Evolutionary conservation across 1,139 yeast species (phyloP).

Genomic region (Debaryomyces nepalensis): DNA sequence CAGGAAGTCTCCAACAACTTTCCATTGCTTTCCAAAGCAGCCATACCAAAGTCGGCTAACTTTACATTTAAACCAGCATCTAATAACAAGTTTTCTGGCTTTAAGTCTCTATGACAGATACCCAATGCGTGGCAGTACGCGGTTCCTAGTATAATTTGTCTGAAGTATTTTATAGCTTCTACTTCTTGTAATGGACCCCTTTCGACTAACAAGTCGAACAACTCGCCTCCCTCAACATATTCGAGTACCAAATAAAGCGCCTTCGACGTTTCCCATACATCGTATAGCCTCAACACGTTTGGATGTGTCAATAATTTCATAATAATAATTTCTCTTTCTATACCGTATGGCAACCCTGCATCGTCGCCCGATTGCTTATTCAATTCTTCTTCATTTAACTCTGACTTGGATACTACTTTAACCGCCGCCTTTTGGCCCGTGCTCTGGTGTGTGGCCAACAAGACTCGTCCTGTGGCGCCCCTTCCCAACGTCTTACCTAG

Average conservation of each 20-base stretch:
- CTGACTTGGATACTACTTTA: slow-evolving; percentile 74
- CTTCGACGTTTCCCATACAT: slow-evolving; percentile 83
- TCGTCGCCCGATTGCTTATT: slow-evolving; percentile 42
- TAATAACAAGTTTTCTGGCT: slow-evolving; percentile 74
- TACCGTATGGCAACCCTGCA: slow-evolving; percentile 73
- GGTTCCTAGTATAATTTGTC: slow-evolving; percentile 76
- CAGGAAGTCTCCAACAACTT: slow-evolving; percentile 76
- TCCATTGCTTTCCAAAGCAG: slow-evolving; percentile 76
- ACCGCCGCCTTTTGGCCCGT: slow-evolving; percentile 83
- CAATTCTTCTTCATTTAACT: slow-evolving; percentile 47
- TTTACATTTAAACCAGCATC: slow-evolving; percentile 72
- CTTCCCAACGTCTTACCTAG: slow-evolving; percentile 79
- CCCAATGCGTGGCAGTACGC: slow-evolving; percentile 84
- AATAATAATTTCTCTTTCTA: slow-evolving; percentile 80
- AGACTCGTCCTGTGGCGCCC: slow-evolving; percentile 82
- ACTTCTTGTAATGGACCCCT: slow-evolving; percentile 79
- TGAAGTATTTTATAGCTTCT: slow-evolving; percentile 75
- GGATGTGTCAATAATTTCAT: slow-evolving; percentile 81
- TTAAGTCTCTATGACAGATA: slow-evolving; percentile 80
- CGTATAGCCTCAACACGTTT: slow-evolving; percentile 74
- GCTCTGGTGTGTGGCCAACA: slow-evolving; percentile 67
- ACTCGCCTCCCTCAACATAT: slow-evolving; percentile 84
- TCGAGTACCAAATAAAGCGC: slow-evolving; percentile 76
- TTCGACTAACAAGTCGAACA: slow-evolving; percentile 75
- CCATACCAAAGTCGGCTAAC: slow-evolving; percentile 89